Evolutionary conservation across 2,329 filamentous ascomycete genomes (phyloP), one percentile per base, ranked within the genome.

Genomic region (Colletotrichum endophyticum): DNA sequence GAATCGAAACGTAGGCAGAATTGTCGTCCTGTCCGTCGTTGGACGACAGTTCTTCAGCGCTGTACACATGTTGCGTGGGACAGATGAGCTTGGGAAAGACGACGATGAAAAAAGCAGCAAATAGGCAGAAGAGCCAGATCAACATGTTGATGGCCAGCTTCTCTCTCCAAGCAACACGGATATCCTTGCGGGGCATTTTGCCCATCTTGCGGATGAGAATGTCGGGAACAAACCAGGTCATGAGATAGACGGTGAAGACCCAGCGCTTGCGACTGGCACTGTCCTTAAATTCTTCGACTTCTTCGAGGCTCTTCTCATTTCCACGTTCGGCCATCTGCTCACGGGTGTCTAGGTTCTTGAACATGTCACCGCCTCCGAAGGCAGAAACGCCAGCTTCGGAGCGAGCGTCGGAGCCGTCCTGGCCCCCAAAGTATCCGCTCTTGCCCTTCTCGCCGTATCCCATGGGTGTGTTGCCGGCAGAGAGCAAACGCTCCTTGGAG

Each of bases 61-160:
- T 97, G 86, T 91, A 99, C 67, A 99, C 95, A 81, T 98, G 87
- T 83, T 99, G 97, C 25, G 89, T 96, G 1, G 97, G 97, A 85
- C 97, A 99, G 81, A 99, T 95, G 78, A 99, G 86, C 79, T 90
- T 87, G 1, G 98, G 98, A 82, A 99, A 98, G 72, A 93, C 90
- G 77, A 99, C 90, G 81, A 99, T 95, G 89, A 99, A 94, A 88
- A 99, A 99, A 72, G 94, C 91, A 32, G 95, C 92, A 66, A 95
- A 85, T 19, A 87, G 88, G 86, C 96, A 99, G 83, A 91, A 92
- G 73, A 96, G 87, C 97, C 98, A 99, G 83, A 99, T 99, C 82
- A 99, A 91, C 84, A 99, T 89, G 88, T 99, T 99, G 90, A 99
- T 99, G 70, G 97, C 96, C 75, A 99, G 84, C 89, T 99, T 99